Percentiles rank a stretch among this genome's conserved stretches.
phyloP scores from a whole-genome alignment of 2,329 filamentous ascomycete genomes.

The Helotiales sp. region DNA sequence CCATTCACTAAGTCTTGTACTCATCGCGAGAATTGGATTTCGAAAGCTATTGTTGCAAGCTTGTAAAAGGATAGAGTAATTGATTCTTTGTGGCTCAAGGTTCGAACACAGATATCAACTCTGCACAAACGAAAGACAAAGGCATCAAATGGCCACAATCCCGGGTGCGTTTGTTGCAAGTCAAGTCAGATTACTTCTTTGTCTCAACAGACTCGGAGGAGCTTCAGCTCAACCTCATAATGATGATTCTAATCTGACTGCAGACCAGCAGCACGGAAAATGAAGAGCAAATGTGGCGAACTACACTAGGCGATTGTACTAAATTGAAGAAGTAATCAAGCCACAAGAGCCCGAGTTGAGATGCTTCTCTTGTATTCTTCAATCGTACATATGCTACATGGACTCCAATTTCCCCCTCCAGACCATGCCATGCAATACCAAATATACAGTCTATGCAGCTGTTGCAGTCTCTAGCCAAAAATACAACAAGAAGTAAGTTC shows the following conservation, averaged over 20 bases:
- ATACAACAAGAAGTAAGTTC: constrained; percentile 14
- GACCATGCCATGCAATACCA: constrained; percentile 18
- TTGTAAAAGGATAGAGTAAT: not conserved
- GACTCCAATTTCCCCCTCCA: constrained; percentile 21
- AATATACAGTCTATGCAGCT: constrained; percentile 22
- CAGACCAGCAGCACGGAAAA: not conserved
- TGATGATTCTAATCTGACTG: not conserved
- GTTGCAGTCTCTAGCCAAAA: constrained; percentile 11
- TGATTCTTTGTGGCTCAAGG: not conserved
- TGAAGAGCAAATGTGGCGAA: not conserved
- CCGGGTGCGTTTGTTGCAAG: not conserved
- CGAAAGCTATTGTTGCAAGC: not conserved
- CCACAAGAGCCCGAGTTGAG: constrained; percentile 25
- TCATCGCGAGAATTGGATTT: not conserved
- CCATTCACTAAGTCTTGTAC: not conserved
- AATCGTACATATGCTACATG: constrained; percentile 24
- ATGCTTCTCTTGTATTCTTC: constrained; percentile 24
- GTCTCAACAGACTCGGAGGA: not conserved
- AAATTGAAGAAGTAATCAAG: no score
- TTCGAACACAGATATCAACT: not conserved
- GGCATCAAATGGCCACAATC: not conserved
- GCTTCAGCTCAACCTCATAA: not conserved
- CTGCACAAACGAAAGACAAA: not conserved
- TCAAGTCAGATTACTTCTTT: not conserved
- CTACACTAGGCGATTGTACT: not conserved